These are phyloP conservation scores for Abrus precatorius DNA, from an alignment of 306 rosid species.

Conservation along the genomic window DNA sequence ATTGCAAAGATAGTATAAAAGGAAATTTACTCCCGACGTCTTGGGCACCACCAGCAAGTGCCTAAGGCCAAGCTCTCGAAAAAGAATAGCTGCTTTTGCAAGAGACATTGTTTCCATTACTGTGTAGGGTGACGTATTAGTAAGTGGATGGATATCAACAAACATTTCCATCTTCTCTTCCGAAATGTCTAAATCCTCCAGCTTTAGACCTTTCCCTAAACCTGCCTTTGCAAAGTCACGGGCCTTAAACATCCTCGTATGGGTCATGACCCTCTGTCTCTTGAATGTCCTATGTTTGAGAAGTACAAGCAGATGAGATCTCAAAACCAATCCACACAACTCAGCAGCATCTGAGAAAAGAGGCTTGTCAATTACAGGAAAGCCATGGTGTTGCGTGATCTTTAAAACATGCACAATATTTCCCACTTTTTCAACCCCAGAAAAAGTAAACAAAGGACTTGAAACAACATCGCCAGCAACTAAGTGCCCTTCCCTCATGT, in stretches of 20 bases:
- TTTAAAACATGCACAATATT: slow-evolving; percentile 62
- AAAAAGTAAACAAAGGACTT: slow-evolving; percentile 70
- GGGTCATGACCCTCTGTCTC: slow-evolving; percentile 49
- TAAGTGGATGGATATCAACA: slow-evolving; percentile 78
- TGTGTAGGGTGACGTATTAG: slow-evolving; percentile 71
- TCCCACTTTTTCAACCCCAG: slow-evolving; percentile 80
- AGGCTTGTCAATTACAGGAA: slow-evolving; percentile 83
- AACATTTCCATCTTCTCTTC: slow-evolving; percentile 80
- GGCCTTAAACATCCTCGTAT: slow-evolving; percentile 59
- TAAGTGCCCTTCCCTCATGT: slow-evolving; percentile 64
- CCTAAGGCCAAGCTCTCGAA: slow-evolving; percentile 74
- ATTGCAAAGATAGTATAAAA: too few species aligned
- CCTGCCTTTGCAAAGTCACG: slow-evolving; percentile 79
- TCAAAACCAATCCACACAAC: slow-evolving; percentile 79
- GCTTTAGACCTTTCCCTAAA: slow-evolving; percentile 71
- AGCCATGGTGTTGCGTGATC: slow-evolving; percentile 69
- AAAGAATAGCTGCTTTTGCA: slow-evolving; percentile 78
- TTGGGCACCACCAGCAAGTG: slow-evolving; percentile 77
- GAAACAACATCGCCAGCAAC: slow-evolving; percentile 79
- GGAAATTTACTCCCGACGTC: slow-evolving; percentile 63
- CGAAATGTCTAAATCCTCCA: slow-evolving; percentile 65
- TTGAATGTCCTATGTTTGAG: slow-evolving; percentile 66
- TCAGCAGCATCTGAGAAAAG: slow-evolving; percentile 65
- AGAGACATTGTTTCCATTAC: slow-evolving; percentile 82
- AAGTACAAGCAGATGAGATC: slow-evolving; percentile 81